A percentile compares a stretch with the other conserved stretches of the same genome.
phyloP scores from a whole-genome alignment of 495 filamentous ascomycete genomes.

The Trypethelium eluteriae region DNA sequence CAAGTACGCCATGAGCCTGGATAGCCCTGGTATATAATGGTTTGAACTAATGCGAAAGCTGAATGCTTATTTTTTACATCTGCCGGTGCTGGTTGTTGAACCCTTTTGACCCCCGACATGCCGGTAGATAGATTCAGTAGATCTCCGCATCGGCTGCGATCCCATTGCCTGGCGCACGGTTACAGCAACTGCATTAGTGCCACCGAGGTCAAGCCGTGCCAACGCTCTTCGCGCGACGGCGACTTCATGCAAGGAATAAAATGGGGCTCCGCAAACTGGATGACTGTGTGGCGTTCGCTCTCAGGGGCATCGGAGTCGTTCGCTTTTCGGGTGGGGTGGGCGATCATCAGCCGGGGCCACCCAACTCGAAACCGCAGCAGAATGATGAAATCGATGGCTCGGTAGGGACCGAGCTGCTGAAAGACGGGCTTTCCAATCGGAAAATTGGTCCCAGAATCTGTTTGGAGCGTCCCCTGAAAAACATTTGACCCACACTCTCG shows the following conservation, averaged over 20 bases:
- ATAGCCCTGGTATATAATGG: not conserved
- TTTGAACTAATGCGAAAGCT: not conserved
- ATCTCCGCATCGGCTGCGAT: conserved; percentile 5
- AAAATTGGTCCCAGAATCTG: not conserved
- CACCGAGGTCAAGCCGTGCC: not conserved
- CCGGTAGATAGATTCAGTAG: conserved; percentile 4
- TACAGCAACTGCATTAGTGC: not conserved
- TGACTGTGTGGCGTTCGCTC: not conserved
- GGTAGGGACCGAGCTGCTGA: not conserved
- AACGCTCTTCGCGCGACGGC: not conserved
- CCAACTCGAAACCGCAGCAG: not conserved
- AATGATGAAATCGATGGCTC: not conserved
- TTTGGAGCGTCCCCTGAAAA: not conserved
- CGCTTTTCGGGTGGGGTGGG: no score
- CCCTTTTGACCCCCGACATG: not conserved
- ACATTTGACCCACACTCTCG: not conserved
- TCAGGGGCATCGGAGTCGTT: no score
- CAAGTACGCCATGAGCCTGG: not conserved
- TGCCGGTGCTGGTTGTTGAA: not conserved
- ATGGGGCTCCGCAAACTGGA: not conserved
- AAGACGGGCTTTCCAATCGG: not conserved
- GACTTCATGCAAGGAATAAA: not conserved
- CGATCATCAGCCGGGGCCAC: not conserved
- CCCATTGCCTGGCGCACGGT: not conserved
- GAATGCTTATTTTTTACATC: not conserved